Evolutionary conservation across 2,329 filamentous ascomycete species (phyloP).

Genomic region (Fusarium proliferatum): DNA sequence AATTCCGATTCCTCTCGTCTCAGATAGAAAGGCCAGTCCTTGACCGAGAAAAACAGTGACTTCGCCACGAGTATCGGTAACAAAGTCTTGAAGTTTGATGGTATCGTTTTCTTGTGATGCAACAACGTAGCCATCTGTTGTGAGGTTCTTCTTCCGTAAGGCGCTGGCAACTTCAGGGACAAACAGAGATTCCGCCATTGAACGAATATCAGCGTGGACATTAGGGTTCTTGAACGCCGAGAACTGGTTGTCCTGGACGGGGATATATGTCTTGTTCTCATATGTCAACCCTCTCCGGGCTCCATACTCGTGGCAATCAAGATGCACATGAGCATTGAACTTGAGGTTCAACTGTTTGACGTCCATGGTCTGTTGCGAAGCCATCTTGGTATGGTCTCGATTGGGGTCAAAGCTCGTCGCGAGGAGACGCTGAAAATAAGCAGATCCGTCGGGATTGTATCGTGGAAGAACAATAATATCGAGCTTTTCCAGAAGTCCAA

Average conservation of each 20-base stretch:
- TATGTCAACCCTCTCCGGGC: constrained; percentile 8
- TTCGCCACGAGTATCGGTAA: constrained; percentile 46
- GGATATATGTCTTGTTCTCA: constrained; percentile 34
- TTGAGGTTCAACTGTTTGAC: constrained; percentile 45
- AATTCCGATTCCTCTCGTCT: constrained; percentile 47
- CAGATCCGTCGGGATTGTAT: constrained; percentile 49
- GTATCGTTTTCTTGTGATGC: constrained; percentile 29
- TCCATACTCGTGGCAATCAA: constrained; percentile 50
- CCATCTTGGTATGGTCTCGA: constrained; percentile 49
- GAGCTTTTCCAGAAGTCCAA: constrained; percentile 41
- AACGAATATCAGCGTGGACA: constrained; percentile 46
- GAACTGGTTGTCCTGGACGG: constrained; percentile 45
- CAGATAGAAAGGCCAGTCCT: constrained; percentile 46
- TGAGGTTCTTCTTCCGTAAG: constrained; percentile 38
- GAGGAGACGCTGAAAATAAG: constrained; percentile 48
- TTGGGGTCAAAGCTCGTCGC: constrained; percentile 49
- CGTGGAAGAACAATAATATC: constrained; percentile 48
- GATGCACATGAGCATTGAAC: constrained; percentile 46
- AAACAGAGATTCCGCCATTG: constrained; percentile 44
- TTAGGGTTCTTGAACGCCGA: constrained; percentile 51
- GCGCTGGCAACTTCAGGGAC: constrained; percentile 40
- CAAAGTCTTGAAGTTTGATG: constrained; percentile 44
- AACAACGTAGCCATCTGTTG: constrained; percentile 45
- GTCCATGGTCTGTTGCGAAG: constrained; percentile 46
- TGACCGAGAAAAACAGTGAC: constrained; percentile 44